A percentile compares a stretch with the other conserved stretches of the same genome.
Conservation (phyloP, 1,284 basidiomycete genomes). For the Moniliella sp. region DNA sequence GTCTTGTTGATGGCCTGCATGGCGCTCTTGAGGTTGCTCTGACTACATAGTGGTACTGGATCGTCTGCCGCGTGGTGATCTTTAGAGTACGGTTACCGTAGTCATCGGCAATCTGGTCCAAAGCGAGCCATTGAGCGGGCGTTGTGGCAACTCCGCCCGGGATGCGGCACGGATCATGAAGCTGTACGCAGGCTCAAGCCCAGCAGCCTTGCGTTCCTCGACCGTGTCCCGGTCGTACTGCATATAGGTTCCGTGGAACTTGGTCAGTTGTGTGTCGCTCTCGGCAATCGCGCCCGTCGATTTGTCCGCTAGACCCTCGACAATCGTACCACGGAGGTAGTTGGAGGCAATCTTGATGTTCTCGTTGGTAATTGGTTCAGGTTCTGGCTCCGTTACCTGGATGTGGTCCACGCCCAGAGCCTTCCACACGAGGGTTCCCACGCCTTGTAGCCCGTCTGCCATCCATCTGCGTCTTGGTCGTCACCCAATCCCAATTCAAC, state of each 20-base stretch:
- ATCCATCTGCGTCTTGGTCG: slow-evolving; percentile 89
- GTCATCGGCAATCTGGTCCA: slow-evolving; percentile 86
- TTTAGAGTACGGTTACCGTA: slow-evolving; percentile 87
- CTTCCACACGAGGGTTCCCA: slow-evolving; percentile 90
- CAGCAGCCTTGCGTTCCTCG: slow-evolving; percentile 77
- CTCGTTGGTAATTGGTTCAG: slow-evolving; percentile 93
- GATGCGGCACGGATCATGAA: slow-evolving; percentile 98
- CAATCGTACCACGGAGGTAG: slow-evolving; percentile 83
- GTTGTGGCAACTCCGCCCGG: slow-evolving; percentile 75
- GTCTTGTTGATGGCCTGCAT: slow-evolving; percentile 88
- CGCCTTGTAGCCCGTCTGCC: slow-evolving; percentile 78
- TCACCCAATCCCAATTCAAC: slow-evolving; percentile 54
- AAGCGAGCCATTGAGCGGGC: slow-evolving; percentile 74
- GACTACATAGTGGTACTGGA: slow-evolving; percentile 97
- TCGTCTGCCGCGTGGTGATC: slow-evolving; percentile 92
- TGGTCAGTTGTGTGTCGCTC: slow-evolving; percentile 79
- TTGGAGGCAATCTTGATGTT: slow-evolving; percentile 95
- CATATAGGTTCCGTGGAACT: slow-evolving; percentile 62
- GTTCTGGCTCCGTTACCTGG: slow-evolving; percentile 73
- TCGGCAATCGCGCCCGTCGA: slow-evolving; percentile 71
- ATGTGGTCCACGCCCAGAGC: slow-evolving; percentile 72
- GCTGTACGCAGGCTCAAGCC: slow-evolving; percentile 79
- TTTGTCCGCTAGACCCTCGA: slow-evolving; percentile 61
- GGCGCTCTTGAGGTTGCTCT: slow-evolving; percentile 77
- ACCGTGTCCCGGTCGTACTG: slow-evolving; percentile 87